phyloP scores from a whole-genome alignment of 2,329 filamentous ascomycete genomes.

The Diplodia corticola region DNA sequence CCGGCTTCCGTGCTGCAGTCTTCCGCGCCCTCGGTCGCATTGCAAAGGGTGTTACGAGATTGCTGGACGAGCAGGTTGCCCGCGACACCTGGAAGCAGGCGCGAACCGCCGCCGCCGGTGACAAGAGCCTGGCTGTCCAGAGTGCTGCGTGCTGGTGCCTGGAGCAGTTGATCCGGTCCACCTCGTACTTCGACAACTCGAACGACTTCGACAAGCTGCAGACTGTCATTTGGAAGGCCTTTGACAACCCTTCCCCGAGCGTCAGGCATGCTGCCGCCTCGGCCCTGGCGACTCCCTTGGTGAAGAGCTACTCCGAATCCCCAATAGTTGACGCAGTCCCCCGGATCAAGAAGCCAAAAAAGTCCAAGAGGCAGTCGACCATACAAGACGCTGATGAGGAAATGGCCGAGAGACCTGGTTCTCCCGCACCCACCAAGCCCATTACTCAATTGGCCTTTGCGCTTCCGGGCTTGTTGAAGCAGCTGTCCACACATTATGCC shows the following conservation, averaged over 20 bases:
- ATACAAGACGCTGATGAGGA: conserved; percentile 70
- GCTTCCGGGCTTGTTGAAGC: conserved; percentile 74
- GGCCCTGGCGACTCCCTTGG: conserved; percentile 78
- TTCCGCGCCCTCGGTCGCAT: conserved; percentile 77
- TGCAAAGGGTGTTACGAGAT: conserved; percentile 69
- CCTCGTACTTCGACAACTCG: conserved; percentile 81
- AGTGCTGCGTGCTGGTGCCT: conserved; percentile 77
- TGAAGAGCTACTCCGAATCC: conserved; percentile 74
- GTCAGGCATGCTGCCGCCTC: conserved; percentile 86
- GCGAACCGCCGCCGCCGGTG: conserved; percentile 70
- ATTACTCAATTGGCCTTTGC: conserved; percentile 71
- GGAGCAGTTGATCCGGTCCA: conserved; percentile 69
- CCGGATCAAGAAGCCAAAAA: conserved; percentile 69
- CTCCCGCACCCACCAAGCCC: conserved; percentile 72
- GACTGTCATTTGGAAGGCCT: conserved; percentile 77
- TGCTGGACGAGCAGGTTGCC: conserved; percentile 80
- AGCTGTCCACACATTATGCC: conserved; percentile 78
- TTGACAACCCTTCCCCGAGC: conserved; percentile 72
- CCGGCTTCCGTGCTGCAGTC: conserved; percentile 76
- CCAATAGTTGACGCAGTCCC: conserved; percentile 53
- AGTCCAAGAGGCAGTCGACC: conserved; percentile 65
- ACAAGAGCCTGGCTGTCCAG: conserved; percentile 82
- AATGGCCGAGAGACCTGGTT: conserved; percentile 64
- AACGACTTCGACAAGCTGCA: conserved; percentile 90
- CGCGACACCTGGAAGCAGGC: conserved; percentile 93